A percentile compares a stretch with the other conserved stretches of the same genome.
phyloP scores from a whole-genome alignment of 2,329 filamentous ascomycete genomes.

The Immersiporthe knoxdaviesiana region DNA sequence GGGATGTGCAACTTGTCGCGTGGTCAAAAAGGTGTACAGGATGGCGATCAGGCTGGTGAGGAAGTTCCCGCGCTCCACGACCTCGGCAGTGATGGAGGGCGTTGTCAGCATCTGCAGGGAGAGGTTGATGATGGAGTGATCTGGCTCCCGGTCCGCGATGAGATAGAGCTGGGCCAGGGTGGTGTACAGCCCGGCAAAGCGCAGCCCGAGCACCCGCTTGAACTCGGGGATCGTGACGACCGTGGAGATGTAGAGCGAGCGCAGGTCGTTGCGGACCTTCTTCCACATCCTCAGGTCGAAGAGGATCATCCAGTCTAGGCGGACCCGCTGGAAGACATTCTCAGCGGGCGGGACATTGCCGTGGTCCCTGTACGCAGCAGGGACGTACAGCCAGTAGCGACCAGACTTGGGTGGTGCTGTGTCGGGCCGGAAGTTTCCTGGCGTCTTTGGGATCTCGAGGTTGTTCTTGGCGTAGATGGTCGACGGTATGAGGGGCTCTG shows the following conservation, averaged over 20 bases:
- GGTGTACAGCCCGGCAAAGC: slow-evolving; percentile 95
- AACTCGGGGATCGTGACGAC: slow-evolving; percentile 95
- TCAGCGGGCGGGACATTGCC: slow-evolving; percentile 73
- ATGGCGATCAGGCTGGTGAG: slow-evolving; percentile 94
- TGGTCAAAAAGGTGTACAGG: slow-evolving; percentile 95
- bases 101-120: slow-evolving; percentile 97
- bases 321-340: slow-evolving; percentile 85
- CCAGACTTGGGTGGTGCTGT: slow-evolving; percentile 64
- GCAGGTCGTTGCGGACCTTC: slow-evolving; percentile 84
- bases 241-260: slow-evolving; percentile 93
- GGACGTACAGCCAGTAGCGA: slow-evolving; percentile 85
- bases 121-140: slow-evolving; percentile 97
- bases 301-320: slow-evolving; percentile 90
- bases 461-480: slow-evolving; percentile 66
- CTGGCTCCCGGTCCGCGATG: slow-evolving; percentile 92
- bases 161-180: slow-evolving; percentile 91
- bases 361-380: slow-evolving; percentile 66
- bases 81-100: slow-evolving; percentile 92
- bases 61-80: slow-evolving; percentile 94
- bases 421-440: slow-evolving; percentile 50
- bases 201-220: slow-evolving; percentile 87
- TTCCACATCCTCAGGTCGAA: slow-evolving; percentile 98
- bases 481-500: slow-evolving; percentile 67
- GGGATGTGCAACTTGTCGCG: slow-evolving; percentile 91
- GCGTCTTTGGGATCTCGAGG: slow-evolving; percentile 81